Conservation (phyloP, 208 protist genomes). For the Acanthamoeba castellanii region DNA sequence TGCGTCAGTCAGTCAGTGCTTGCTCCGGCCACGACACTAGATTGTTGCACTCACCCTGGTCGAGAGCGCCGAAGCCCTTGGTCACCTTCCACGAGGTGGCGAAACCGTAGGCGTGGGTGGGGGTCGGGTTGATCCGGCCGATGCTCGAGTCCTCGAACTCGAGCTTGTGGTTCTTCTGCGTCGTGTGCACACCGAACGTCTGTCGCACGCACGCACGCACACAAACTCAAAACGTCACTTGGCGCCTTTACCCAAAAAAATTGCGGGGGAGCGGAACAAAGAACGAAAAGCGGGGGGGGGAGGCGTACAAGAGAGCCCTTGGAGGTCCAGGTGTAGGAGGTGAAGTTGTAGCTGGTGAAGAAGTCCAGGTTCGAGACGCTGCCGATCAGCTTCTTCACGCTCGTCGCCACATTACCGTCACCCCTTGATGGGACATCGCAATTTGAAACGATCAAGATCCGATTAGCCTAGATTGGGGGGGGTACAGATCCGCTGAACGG, state of each 20-base stretch:
- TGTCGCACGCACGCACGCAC: neutral
- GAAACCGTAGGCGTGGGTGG: neutral
- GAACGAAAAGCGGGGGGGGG: neutral
- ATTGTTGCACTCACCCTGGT: neutral
- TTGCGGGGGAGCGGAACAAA: too few species aligned
- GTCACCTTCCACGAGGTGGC: neutral
- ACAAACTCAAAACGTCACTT: neutral
- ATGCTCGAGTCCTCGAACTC: neutral
- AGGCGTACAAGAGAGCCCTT: neutral
- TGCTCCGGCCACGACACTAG: neutral
- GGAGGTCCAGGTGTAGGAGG: neutral
- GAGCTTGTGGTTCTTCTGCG: neutral
- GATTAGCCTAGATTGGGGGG: neutral
- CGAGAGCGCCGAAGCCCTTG: neutral
- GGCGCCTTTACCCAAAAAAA: too few species aligned
- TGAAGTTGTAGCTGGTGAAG: constrained; percentile 6
- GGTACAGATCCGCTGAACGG: neutral
- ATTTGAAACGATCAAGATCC: neutral
- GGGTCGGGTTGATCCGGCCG: neutral
- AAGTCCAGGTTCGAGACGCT: neutral
- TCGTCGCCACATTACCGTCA: neutral
- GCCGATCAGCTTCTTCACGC: constrained; percentile 10
- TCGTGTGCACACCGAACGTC: neutral
- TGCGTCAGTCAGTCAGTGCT: too few species aligned
- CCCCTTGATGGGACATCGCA: neutral